Percentiles rank a stretch among this genome's conserved stretches.
Conservation (phyloP, 345 rosid species). For the Eucalyptus pauciflora region DNA sequence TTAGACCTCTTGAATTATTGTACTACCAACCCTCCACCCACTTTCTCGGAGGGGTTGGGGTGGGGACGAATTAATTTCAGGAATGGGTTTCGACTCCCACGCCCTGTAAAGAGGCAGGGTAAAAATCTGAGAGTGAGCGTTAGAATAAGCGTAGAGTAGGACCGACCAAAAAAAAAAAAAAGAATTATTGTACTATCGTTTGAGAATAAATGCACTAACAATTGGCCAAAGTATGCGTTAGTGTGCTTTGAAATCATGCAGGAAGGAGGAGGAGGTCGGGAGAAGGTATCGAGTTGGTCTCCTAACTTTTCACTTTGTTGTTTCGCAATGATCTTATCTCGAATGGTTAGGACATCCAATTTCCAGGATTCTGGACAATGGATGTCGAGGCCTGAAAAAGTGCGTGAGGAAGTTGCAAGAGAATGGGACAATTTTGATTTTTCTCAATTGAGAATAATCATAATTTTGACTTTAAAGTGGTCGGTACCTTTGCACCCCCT, state of each 20-base stretch:
- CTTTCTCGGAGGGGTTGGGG: accelerated
- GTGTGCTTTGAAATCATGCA: neutral
- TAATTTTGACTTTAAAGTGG: neutral
- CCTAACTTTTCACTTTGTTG: neutral
- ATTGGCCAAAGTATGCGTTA: neutral
- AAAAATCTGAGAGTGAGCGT: no score
- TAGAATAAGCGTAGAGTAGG: no score
- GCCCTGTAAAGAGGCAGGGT: no score
- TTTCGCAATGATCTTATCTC: neutral
- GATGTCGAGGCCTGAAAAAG: neutral
- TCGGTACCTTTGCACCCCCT: neutral
- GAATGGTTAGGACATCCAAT: neutral
- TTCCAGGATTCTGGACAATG: neutral
- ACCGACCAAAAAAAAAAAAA: no score
- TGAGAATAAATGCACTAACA: neutral
- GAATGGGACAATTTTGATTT: neutral
- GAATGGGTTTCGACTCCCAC: no score
- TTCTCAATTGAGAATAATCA: neutral
- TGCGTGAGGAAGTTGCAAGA: neutral
- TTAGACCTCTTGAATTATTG: neutral
- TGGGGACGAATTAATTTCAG: no score
- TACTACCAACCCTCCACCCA: neutral
- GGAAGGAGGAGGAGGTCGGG: neutral
- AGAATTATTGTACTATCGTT: neutral
- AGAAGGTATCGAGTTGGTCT: neutral